phyloP scores from a whole-genome alignment of 140 eudicot genomes.

The Oenanthe javanica region DNA sequence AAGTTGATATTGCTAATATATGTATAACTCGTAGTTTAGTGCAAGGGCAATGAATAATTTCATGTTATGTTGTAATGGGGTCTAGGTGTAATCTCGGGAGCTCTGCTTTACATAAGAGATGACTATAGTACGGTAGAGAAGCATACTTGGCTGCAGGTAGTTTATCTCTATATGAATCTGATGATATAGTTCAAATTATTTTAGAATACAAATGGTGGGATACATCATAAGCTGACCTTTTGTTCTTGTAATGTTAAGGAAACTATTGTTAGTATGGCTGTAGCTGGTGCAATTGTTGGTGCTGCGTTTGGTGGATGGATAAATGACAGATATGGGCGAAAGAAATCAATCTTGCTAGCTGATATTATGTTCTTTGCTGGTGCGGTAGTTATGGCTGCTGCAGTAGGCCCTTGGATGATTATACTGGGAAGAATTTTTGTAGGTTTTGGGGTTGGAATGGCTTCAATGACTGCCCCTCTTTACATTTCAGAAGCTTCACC shows the following conservation, averaged over 20 bases:
- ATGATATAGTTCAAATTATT: neutral
- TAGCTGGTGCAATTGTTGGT: constrained; percentile 65
- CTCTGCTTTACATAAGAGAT: constrained; percentile 65
- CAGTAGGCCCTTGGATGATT: constrained; percentile 44
- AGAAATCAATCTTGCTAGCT: constrained; percentile 38
- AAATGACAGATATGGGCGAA: constrained; percentile 45
- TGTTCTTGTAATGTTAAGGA: constrained; percentile 28
- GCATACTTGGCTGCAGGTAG: constrained; percentile 56
- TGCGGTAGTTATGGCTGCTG: constrained; percentile 49
- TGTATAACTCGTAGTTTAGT: neutral
- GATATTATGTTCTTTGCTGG: constrained; percentile 38
- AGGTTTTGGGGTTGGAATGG: constrained; percentile 64
- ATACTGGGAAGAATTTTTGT: constrained; percentile 48
- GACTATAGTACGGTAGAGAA: constrained; percentile 48
- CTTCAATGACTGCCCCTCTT: constrained; percentile 59
- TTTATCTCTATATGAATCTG: neutral
- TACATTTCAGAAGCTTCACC: constrained; percentile 64
- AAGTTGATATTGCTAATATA: neutral
- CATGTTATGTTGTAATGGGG: neutral
- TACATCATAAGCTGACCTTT: neutral
- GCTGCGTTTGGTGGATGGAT: constrained; percentile 53
- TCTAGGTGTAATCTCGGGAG: constrained; percentile 86
- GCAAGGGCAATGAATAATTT: neutral
- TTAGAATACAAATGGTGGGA: neutral
- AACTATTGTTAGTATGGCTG: constrained; percentile 58